These are phyloP conservation scores for Discostella pseudostelligera DNA, from an alignment of 108 stramenopile genomes.

Conservation along the genomic window DNA sequence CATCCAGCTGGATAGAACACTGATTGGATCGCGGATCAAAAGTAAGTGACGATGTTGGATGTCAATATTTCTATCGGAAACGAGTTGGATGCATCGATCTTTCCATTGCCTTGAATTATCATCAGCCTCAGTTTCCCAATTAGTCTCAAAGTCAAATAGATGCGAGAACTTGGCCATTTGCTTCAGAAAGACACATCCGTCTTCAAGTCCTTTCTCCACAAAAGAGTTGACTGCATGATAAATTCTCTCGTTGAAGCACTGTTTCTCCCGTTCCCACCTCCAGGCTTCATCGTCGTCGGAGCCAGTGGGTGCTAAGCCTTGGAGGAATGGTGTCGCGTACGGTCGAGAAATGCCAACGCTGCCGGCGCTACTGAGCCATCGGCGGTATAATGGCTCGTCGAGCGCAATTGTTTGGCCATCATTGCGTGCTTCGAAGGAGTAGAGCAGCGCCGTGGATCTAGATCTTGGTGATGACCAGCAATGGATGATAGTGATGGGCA, in stretches of 20 bases:
- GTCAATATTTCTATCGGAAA: conserved; percentile 18
- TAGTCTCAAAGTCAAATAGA: conserved; percentile 66
- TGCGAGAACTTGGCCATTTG: conserved; percentile 90
- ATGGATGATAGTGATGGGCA: conserved; percentile 73
- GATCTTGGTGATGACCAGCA: conserved; percentile 93
- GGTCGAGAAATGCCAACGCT: conserved; percentile 56
- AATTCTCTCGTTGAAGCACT: conserved; percentile 58
- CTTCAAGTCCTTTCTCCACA: neutral
- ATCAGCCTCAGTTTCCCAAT: conserved; percentile 36
- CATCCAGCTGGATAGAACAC: conserved; percentile 71
- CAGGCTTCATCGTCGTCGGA: conserved; percentile 25
- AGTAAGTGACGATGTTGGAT: conserved; percentile 70
- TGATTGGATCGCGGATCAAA: conserved; percentile 65
- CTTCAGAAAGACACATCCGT: conserved; percentile 82
- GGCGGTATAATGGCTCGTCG: conserved; percentile 92
- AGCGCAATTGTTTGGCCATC: conserved; percentile 55
- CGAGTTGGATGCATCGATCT: conserved; percentile 10
- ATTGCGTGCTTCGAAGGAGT: conserved; percentile 80
- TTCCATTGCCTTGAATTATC: conserved; percentile 16
- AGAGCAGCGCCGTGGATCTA: conserved; percentile 89
- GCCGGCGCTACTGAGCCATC: conserved; percentile 49
- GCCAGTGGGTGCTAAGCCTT: conserved; percentile 44
- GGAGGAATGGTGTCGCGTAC: conserved; percentile 63
- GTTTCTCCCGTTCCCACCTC: conserved; percentile 53
- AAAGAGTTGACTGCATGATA: conserved; percentile 49